phyloP scores from a whole-genome alignment of 441 rosid genomes.

The Brassica balearica region DNA sequence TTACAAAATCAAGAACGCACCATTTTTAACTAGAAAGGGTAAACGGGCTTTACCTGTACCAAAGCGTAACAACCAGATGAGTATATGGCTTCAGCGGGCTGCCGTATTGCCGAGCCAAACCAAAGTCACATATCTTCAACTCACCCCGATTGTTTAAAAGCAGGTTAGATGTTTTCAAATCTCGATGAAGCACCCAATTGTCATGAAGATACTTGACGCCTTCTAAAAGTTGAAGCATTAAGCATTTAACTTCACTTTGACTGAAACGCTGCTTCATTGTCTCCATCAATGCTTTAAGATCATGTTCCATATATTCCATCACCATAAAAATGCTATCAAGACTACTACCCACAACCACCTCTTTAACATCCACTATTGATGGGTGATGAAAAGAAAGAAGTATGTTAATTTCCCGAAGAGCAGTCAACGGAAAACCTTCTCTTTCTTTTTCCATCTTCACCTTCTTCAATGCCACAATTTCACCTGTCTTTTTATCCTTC shows the following conservation, averaged over 20 bases:
- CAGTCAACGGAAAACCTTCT: conserved; percentile 97
- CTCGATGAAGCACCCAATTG: conserved; percentile 99
- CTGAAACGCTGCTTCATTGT: conserved; percentile 99
- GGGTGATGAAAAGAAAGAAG: conserved; percentile 97
- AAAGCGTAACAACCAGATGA: conserved; percentile 97
- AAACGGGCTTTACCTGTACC: conserved; percentile 88
- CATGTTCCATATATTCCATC: conserved; percentile 99
- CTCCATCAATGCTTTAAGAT: conserved; percentile 95
- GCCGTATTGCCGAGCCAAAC: conserved; percentile 98
- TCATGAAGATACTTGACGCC: conserved; percentile 98
- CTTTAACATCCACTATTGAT: conserved; percentile 97
- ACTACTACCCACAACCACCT: conserved; percentile 97
- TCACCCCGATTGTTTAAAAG: conserved; percentile 96
- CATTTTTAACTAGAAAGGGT: conserved; percentile 7
- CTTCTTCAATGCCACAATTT: conserved; percentile 97
- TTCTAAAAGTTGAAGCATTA: conserved; percentile 95
- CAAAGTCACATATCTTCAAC: conserved; percentile 97
- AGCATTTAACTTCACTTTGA: conserved; percentile 98
- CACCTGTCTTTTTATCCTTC: conserved; percentile 89
- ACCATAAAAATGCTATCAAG: conserved; percentile 99
- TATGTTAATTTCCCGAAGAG: conserved; percentile 94
- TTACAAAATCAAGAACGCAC: conserved; percentile 18
- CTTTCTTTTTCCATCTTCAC: conserved; percentile 99
- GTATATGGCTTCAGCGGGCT: conserved; percentile 98
- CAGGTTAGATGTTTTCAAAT: conserved; percentile 94